Base-by-base conservation (phyloP, 1,284 basidiomycete genomes). In the Pseudozyma pruni region DNA sequence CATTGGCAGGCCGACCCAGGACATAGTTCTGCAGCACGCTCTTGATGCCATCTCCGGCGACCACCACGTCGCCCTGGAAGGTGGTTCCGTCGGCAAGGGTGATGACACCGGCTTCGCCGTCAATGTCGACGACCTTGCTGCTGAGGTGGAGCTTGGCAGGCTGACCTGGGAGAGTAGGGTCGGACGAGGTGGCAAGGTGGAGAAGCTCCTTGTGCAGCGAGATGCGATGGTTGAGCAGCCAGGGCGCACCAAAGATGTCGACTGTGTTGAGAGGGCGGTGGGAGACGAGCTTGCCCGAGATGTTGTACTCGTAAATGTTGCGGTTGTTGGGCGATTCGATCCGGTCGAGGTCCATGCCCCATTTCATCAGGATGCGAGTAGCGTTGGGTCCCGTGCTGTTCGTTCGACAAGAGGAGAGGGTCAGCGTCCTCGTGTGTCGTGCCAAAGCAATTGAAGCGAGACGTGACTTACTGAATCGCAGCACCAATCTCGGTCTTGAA, bases 11-110 rank as follows among this genome's bases (percentile, higher is more conserved):
- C 14, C 64, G 51, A 14, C 72, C 68, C 23, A 82, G 62, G 25
- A 85, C 72, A 16, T 81, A 52, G 44, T 79, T 67, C 20, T 85
- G 82, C 23, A 79, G 81, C 17, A 83, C 47, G 7, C 84, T 86
- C 35, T 68, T 70, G 45, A 81, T 79, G 2, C 82, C 82, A 39
- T 83, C 82, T 11, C 79, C 79, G 4, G 70, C 81, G 29, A 83
- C 56, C 23, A 82, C 48, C 11, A 78, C 42, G 45, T 83, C 81
- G 7, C 58, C 78, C 3, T 54, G 16, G 22, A 74, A 44, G 4
- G 39, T 48, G 27, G 56, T 57, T 8, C 81, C 81, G 42, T 73
- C 45, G 7, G 56, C 59, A 31, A 74, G 57, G 14, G 60, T 61
- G 19, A 82, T 69, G 1, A 39, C 57, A 0, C 67, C 80, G 0